Percentiles rank a stretch among this genome's conserved stretches.
These are phyloP conservation scores for Trichoderma gracile DNA, from an alignment of 2,329 filamentous ascomycete species.

Conservation along the genomic window DNA sequence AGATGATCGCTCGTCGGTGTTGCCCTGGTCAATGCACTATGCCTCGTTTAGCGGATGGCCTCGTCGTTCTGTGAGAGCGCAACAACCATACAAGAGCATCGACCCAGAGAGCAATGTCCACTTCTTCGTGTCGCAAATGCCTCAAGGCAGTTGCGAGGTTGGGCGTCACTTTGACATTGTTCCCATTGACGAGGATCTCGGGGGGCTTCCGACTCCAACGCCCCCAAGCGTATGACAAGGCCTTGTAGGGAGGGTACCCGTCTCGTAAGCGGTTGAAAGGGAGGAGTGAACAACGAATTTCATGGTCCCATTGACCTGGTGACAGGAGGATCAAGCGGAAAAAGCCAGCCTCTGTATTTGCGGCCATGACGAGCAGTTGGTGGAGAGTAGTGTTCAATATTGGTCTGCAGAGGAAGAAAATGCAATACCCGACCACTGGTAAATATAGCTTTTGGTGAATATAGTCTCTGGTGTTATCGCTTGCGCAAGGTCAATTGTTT, in stretches of 20 bases:
- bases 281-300: background rate
- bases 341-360: background rate
- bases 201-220: background rate
- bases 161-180: background rate
- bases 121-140: background rate
- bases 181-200: background rate
- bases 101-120: background rate
- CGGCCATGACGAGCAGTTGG: no score
- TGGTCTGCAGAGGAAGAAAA: background rate
- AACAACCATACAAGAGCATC: background rate
- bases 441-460: no score
- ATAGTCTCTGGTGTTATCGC: no score
- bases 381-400: background rate
- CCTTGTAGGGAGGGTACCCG: background rate
- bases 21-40: constrained; percentile 12
- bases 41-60: background rate
- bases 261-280: background rate
- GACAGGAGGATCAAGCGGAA: background rate
- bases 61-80: background rate
- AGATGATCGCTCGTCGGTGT: background rate
- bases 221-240: constrained; percentile 5
- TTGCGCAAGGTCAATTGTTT: no score
- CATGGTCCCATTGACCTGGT: background rate
- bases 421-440: no score
- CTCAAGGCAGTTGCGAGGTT: background rate